Percentiles rank a stretch among this genome's conserved stretches.
phyloP scores from a whole-genome alignment of 2,329 filamentous ascomycete species.

The Emergomyces pasteurianus region DNA sequence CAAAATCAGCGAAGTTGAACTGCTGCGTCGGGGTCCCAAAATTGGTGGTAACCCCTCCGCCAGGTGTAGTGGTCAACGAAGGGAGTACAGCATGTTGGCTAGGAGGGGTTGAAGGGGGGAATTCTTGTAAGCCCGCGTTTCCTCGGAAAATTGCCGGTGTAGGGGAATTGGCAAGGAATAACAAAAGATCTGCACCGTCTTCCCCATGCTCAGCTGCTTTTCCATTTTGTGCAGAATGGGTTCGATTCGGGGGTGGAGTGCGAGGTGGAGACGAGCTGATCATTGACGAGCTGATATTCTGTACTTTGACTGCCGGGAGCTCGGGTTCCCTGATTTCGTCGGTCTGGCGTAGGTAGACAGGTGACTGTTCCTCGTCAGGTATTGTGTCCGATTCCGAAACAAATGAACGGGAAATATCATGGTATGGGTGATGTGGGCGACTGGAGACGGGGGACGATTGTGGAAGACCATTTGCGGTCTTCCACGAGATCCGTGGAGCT shows the following conservation, averaged over 20 bases:
- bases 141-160: constrained; percentile 57
- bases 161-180: constrained; percentile 84
- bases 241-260: constrained; percentile 57
- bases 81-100: constrained; percentile 45
- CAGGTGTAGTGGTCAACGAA: constrained; percentile 43
- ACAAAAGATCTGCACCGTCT: constrained; percentile 67
- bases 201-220: constrained; percentile 47
- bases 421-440: constrained; percentile 62
- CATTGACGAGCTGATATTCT: constrained; percentile 36
- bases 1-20: constrained; percentile 93
- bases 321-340: constrained; percentile 77
- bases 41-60: constrained; percentile 62
- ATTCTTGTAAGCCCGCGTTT: constrained; percentile 36
- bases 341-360: constrained; percentile 32
- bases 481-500: constrained; percentile 57
- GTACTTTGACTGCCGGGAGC: constrained; percentile 46
- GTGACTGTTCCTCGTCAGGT: constrained; percentile 38
- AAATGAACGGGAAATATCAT: constrained; percentile 60
- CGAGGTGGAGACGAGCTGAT: constrained; percentile 70
- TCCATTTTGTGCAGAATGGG: constrained; percentile 38
- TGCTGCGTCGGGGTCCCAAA: constrained; percentile 68
- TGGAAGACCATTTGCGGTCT: constrained; percentile 60
- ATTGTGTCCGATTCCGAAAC: constrained; percentile 60
- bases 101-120: constrained; percentile 63
- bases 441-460: constrained; percentile 81